Base-by-base conservation (phyloP, 148 eudicot species). In the Rhododendron griersonianum region DNA sequence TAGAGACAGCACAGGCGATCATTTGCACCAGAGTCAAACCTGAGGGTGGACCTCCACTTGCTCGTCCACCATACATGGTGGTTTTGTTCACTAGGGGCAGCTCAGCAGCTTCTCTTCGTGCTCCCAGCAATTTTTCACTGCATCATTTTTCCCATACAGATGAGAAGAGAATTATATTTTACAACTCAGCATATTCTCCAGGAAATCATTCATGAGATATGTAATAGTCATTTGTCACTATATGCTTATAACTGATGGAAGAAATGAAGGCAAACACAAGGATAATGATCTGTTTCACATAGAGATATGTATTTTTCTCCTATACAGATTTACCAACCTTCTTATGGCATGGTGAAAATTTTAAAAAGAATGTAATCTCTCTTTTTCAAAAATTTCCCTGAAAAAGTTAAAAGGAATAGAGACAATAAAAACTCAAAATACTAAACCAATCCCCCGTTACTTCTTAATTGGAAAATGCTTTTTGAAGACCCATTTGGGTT, bases 71-170 rank as follows among this genome's bases (percentile, higher is more conserved):
- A 83, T 95, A 88, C 98, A 97, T 94, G 96, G 93, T 94, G 21
- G 95, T 84, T 87, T 93, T 93, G 92, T 98, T 98, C 86, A 98
- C 94, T 80, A 98, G 83, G 45, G 99, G 99, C 83, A 95, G 93
- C 82, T 98, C 99, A 6, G 96, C 99, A 10, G 91, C 89, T 88
- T 94, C 94, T 81, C 90, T 93, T 86, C 91, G 84, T 23, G 85
- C 84, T 76, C 88, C 96, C 50, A 98, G 90, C 89, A 98, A 83
- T 77, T 94, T 93, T 83, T 86, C 76, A 87, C 99, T 98, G 96
- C 91, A 91, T 35, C 47, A 69, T 65, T 55, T 55, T 55, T 45
- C 25, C 33, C 81, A 84, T 21, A 33, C 18, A 87, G 69, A 69
- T 50, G 41, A 48, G 73, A 39, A 35, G 65, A 37, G 81, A 76